A percentile compares a stretch with the other conserved stretches of the same genome.
phyloP scores from a whole-genome alignment of 1,284 basidiomycete species.

The Cryptococcus hybrid region DNA sequence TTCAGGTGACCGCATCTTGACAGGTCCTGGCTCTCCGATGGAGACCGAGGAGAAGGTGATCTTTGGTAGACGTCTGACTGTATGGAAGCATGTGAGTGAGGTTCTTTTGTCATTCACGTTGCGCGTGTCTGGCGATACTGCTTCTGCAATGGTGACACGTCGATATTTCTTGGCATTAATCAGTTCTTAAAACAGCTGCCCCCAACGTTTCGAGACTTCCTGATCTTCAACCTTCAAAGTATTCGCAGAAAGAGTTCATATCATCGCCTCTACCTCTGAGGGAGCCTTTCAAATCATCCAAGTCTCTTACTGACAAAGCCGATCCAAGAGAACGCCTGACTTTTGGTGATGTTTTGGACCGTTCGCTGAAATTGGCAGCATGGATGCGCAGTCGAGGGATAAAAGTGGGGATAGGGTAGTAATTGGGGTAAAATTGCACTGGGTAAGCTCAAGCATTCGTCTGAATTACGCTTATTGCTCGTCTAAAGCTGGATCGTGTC shows the following conservation, averaged over 20 bases:
- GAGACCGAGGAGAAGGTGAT: slow-evolving; percentile 34
- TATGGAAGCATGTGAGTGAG: slow-evolving; percentile 41
- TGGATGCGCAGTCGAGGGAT: slow-evolving; percentile 34
- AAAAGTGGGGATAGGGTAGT: slow-evolving; percentile 28
- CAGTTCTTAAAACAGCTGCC: slow-evolving; percentile 24
- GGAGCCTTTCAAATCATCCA: background rate
- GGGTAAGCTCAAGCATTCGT: slow-evolving; percentile 17
- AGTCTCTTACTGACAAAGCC: background rate
- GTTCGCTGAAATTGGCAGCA: slow-evolving; percentile 19
- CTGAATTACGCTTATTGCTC: background rate
- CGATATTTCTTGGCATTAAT: too few relatives aligned
- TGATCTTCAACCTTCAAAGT: slow-evolving; percentile 20
- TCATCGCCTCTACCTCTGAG: background rate
- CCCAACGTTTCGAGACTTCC: slow-evolving; percentile 32
- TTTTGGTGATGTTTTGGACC: slow-evolving; percentile 25
- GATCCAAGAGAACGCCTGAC: slow-evolving; percentile 22
- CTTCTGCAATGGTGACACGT: too few relatives aligned
- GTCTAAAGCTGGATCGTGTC: slow-evolving; percentile 31
- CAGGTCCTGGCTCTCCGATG: slow-evolving; percentile 30
- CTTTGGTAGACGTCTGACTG: slow-evolving; percentile 21
- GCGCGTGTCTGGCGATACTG: background rate
- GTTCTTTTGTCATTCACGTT: too few relatives aligned
- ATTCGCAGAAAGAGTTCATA: slow-evolving; percentile 13
- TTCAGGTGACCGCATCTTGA: slow-evolving; percentile 38
- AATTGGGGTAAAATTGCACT: slow-evolving; percentile 40